phyloP scores from a whole-genome alignment of 345 rosid species.

The Zanthoxylum bungeanum region DNA sequence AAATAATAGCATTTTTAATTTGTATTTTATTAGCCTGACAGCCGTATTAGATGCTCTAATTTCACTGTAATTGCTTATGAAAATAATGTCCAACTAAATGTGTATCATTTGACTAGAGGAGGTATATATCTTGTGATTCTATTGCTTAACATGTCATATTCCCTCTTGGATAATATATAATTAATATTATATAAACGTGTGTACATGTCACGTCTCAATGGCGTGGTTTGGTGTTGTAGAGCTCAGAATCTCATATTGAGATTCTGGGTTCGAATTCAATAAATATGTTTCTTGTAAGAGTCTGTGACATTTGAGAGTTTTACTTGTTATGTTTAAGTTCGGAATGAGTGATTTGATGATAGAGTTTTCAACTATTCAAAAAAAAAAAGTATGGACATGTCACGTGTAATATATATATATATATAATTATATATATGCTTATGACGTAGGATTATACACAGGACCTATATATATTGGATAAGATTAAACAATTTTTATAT shows the following conservation, averaged over 20 bases:
- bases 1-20: neutral
- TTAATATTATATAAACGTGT: neutral
- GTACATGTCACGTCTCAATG: neutral
- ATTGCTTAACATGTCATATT: neutral
- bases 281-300: too few species aligned
- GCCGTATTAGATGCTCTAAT: neutral
- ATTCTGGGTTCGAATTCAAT: too few species aligned
- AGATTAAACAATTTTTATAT: slow-evolving; percentile 6
- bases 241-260: too few species aligned
- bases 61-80: neutral
- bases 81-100: neutral
- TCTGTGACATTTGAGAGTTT: too few species aligned
- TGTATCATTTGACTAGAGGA: neutral
- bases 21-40: neutral
- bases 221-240: too few species aligned
- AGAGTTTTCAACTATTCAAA: too few species aligned
- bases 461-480: slow-evolving; percentile 2
- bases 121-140: neutral
- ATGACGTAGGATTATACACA: neutral
- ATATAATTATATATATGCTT: too few species aligned
- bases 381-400: too few species aligned
- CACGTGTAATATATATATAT: neutral
- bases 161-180: neutral
- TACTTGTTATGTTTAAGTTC: too few species aligned
- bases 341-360: too few species aligned